These are phyloP conservation scores for Erythrophleum fordii DNA, from an alignment of 306 rosid genomes.

Conservation along the genomic window DNA sequence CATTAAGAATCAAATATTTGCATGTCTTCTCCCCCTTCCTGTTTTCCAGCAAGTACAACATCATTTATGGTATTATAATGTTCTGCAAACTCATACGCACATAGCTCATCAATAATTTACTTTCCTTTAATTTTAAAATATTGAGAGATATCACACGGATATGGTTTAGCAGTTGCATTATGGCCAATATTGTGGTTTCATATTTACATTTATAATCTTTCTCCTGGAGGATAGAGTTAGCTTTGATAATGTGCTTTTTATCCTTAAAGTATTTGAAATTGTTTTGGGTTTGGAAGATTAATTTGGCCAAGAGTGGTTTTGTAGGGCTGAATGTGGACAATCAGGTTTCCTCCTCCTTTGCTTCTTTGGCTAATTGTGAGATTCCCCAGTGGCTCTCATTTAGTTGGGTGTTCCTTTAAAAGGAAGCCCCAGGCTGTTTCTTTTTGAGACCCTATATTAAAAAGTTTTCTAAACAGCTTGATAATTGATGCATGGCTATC, in stretches of 20 bases:
- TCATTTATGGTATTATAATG: constrained; percentile 21
- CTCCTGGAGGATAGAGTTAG: background rate
- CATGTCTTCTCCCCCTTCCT: background rate
- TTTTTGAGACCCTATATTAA: no score
- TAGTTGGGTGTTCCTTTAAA: no score
- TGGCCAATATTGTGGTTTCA: constrained; percentile 15
- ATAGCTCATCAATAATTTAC: background rate
- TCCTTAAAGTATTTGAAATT: no score
- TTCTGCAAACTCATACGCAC: constrained; percentile 30
- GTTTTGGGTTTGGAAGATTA: no score
- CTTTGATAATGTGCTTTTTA: background rate
- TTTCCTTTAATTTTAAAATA: background rate
- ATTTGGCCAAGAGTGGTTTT: background rate
- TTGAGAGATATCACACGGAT: constrained; percentile 1
- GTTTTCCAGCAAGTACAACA: background rate
- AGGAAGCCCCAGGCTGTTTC: no score
- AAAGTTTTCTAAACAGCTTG: no score
- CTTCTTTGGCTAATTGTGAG: background rate
- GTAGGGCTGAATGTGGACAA: background rate
- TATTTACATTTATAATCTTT: constrained; percentile 3
- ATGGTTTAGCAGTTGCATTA: background rate
- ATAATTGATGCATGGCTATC: no score
- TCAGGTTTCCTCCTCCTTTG: background rate
- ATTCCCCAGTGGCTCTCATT: background rate
- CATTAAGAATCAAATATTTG: constrained; percentile 14